These are phyloP conservation scores for Galerina sulciceps DNA, from an alignment of 768 basidiomycete species.

Conservation along the genomic window DNA sequence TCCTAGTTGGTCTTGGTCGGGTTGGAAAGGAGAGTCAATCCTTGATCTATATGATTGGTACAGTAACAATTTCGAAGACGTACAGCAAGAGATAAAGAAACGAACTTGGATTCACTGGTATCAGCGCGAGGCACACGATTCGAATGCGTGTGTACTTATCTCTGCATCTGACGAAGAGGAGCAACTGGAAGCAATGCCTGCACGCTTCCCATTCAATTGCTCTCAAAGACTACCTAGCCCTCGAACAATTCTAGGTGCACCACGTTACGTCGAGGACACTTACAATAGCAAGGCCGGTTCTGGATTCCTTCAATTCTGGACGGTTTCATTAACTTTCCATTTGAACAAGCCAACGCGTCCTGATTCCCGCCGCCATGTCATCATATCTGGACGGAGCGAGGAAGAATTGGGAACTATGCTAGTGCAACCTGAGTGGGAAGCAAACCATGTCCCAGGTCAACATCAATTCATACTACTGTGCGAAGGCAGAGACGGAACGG, in stretches of 20 bases:
- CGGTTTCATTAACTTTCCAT: neutral
- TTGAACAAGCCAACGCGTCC: neutral
- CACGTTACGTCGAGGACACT: neutral
- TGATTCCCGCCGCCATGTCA: neutral
- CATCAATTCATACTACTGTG: constrained; percentile 16
- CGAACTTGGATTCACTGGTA: constrained; percentile 1
- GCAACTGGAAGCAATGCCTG: no score
- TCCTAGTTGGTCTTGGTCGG: constrained; percentile 11
- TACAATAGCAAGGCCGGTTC: neutral
- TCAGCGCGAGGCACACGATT: neutral
- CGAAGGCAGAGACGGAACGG: constrained; percentile 2
- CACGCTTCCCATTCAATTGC: constrained; percentile 1
- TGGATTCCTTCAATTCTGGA: constrained; percentile 11
- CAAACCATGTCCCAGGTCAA: neutral
- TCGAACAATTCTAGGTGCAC: neutral
- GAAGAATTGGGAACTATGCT: neutral
- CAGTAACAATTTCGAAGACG: neutral
- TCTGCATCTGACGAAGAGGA: no score
- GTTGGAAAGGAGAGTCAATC: neutral
- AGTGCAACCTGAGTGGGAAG: neutral
- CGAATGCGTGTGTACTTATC: neutral
- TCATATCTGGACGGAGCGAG: neutral
- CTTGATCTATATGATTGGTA: neutral
- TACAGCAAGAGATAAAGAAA: neutral
- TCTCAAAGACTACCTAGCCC: neutral